Base-by-base conservation (phyloP, 108 stramenopile genomes). In the Skeletonema marinoi region DNA sequence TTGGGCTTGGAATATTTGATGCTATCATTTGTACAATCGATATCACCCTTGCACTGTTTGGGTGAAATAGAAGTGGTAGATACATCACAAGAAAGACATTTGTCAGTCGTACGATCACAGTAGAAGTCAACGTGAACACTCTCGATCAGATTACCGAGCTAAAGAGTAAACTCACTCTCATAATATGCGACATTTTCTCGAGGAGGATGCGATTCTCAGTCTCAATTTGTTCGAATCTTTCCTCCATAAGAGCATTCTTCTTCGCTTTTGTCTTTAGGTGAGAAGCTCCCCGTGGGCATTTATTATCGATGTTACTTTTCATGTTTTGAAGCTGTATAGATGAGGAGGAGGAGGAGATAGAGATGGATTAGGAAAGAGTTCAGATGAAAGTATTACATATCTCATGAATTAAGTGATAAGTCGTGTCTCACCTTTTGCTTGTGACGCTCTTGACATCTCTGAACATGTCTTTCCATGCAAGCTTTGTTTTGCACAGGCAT, bases 181-280 rank as follows among this genome's bases (percentile, higher is more conserved):
- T 93, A 36, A 96, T 96, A 59, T 93, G 81, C 0, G 89, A 82
- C 95, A 96, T 95, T 70, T 93, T 95, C 69, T 91, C 88, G 25
- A 96, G 75, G 31, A 96, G 83, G 41, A 96, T 67, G 29, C 93
- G 81, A 77, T 96, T 96, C 67, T 96, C 95, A 5, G 88, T 86
- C 88, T 95, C 93, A 59, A 96, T 96, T 58, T 89, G 78, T 16
- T 86, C 88, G 67, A 82, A 81, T 60, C 84, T 73, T 13, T 88
- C 89, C 73, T 90, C 88, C 88, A 94, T 88, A 41, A 93, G 68
- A 61, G 88, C 86, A 78, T 94, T 92, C 68, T 89, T 93, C 71
- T 96, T 96, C 16, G 88, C 85, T 50, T 96, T 94, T 8, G 75
- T 89, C 62, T 88, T 90, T 12, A 89, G 48, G 30, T 90, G 90